Evolutionary conservation across 768 basidiomycete genomes (phyloP).

Genomic region (Auriscalpium orientale): DNA sequence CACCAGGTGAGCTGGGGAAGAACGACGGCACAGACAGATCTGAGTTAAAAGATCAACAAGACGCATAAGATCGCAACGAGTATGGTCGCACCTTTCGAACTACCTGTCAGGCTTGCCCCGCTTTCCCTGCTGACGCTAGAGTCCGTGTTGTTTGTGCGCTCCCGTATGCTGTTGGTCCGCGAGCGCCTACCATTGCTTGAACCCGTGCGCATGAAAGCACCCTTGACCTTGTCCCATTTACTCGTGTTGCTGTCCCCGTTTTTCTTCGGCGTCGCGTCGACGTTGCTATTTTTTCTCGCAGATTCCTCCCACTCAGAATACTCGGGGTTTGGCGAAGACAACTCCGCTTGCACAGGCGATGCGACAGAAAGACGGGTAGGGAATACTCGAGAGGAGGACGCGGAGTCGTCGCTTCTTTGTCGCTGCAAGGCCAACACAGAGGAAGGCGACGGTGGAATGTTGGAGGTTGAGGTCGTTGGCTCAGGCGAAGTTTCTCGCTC

Average conservation of each 20-base stretch:
- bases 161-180: constrained; percentile 67
- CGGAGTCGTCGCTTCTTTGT: constrained; percentile 37
- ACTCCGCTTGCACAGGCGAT: constrained; percentile 52
- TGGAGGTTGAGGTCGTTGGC: constrained; percentile 32
- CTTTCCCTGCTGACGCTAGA: constrained; percentile 15
- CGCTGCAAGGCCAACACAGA: constrained; percentile 38
- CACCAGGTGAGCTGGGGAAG: constrained; percentile 46
- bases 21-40: constrained; percentile 5
- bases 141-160: constrained; percentile 62
- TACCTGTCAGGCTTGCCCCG: constrained; percentile 16
- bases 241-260: constrained; percentile 46
- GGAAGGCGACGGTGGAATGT: constrained; percentile 42
- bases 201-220: constrained; percentile 54
- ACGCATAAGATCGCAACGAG: background rate
- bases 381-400: constrained; percentile 40
- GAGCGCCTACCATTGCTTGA: constrained; percentile 69
- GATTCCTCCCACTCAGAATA: constrained; percentile 24
- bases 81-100: background rate
- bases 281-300: constrained; percentile 12
- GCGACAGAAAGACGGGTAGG: constrained; percentile 57
- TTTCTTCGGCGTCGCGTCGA: constrained; percentile 41
- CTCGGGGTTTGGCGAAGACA: constrained; percentile 39
- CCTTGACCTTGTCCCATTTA: constrained; percentile 70
- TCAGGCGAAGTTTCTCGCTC: constrained; percentile 59
- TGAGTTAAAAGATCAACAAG: background rate